Evolutionary conservation across 208 protist genomes (phyloP).

Genomic region (Trypanosoma theileri): DNA sequence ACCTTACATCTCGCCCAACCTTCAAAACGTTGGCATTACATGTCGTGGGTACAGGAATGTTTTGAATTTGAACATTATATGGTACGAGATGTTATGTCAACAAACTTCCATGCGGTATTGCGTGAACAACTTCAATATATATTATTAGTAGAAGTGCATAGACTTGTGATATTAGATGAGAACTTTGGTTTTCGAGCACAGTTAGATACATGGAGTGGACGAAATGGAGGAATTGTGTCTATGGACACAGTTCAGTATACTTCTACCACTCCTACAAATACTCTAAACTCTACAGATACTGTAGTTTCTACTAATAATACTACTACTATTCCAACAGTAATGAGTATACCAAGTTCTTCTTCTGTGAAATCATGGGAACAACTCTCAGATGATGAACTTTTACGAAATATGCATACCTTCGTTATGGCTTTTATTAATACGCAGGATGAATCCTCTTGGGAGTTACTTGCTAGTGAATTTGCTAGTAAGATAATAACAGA

Average conservation of each 20-base stretch:
- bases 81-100: conserved; percentile 34
- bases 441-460: conserved; percentile 43
- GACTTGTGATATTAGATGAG: conserved; percentile 50
- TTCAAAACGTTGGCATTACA: conserved; percentile 41
- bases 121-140: conserved; percentile 36
- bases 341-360: not conserved
- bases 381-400: conserved; percentile 15
- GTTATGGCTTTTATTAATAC: conserved; percentile 42
- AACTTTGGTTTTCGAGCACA: conserved; percentile 52
- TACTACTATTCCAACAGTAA: not conserved
- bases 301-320: not conserved
- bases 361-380: not conserved
- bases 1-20: conserved; percentile 29
- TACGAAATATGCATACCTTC: conserved; percentile 33
- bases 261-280: not conserved
- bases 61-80: conserved; percentile 45
- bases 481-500: conserved; percentile 49
- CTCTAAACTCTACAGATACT: too few species aligned
- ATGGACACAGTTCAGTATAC: not conserved
- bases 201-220: conserved; percentile 51
- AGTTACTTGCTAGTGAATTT: conserved; percentile 55
- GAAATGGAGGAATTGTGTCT: not conserved
- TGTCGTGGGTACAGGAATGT: conserved; percentile 41
- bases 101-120: conserved; percentile 38
- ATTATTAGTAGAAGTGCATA: conserved; percentile 57